Percentiles rank a stretch among this genome's conserved stretches.
Evolutionary conservation across 73 alveolate species (phyloP).

Genomic region (Paraurostyla sp.): DNA sequence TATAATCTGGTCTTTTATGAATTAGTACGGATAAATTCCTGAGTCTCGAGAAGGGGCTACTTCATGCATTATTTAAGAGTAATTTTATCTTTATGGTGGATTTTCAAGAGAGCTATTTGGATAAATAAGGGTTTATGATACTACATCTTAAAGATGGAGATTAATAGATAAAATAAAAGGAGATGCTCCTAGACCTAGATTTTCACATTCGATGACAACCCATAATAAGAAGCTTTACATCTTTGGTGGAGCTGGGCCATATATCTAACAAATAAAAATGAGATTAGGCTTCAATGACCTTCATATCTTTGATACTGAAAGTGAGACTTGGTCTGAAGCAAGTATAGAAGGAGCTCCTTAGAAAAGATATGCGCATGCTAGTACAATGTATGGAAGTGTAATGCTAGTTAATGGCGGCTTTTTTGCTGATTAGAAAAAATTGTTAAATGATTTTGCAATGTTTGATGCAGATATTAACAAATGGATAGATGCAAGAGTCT

Average conservation of each 20-base stretch:
- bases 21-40: constrained; percentile 25
- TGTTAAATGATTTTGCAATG: constrained; percentile 43
- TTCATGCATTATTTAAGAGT: background rate
- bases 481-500: constrained; percentile 39
- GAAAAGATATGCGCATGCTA: constrained; percentile 51
- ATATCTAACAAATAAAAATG: constrained; percentile 23
- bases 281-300: constrained; percentile 64
- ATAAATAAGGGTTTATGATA: constrained; percentile 7
- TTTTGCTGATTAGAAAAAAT: constrained; percentile 63
- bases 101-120: constrained; percentile 58
- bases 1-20: constrained; percentile 43
- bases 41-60: constrained; percentile 64
- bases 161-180: background rate
- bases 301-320: constrained; percentile 42
- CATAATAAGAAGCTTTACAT: constrained; percentile 39
- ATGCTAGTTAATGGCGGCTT: constrained; percentile 70
- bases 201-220: constrained; percentile 29
- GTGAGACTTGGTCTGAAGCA: constrained; percentile 35
- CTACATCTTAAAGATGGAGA: constrained; percentile 9
- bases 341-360: constrained; percentile 26
- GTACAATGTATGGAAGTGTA: constrained; percentile 55
- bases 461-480: constrained; percentile 44
- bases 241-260: constrained; percentile 73
- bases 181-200: constrained; percentile 3
- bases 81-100: constrained; percentile 69